These are phyloP conservation scores for Coprinopsis marcescibilis DNA, from an alignment of 768 basidiomycete genomes.

Conservation along the genomic window DNA sequence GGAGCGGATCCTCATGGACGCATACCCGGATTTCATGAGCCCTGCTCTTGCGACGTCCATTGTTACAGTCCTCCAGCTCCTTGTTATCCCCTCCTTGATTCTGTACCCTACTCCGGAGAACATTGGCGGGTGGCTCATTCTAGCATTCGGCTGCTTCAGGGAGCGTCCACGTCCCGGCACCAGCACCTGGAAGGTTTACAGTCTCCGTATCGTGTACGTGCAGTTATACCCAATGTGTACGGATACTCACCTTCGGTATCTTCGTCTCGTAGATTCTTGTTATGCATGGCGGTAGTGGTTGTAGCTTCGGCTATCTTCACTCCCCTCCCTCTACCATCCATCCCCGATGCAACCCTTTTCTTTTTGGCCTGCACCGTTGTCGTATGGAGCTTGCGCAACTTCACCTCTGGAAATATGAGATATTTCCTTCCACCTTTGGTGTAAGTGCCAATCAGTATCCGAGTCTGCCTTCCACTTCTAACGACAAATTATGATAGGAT, in stretches of 20 bases:
- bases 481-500: neutral
- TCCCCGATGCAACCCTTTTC: neutral
- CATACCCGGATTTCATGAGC: neutral
- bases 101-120: neutral
- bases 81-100: neutral
- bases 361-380: conserved; percentile 1
- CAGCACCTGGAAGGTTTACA: neutral
- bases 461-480: neutral
- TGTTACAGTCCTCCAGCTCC: neutral
- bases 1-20: neutral
- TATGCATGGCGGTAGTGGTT: too few relatives aligned
- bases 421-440: conserved; percentile 4
- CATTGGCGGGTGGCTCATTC: neutral
- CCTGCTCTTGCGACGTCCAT: neutral
- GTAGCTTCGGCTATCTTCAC: too few relatives aligned
- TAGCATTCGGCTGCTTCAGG: neutral
- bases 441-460: neutral
- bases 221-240: too few relatives aligned
- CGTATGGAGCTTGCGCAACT: conserved; percentile 1
- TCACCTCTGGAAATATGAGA: neutral
- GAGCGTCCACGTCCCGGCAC: neutral
- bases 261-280: too few relatives aligned
- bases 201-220: neutral
- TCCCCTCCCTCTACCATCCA: neutral
- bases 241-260: too few relatives aligned